A percentile compares a stretch with the other conserved stretches of the same genome.
Conservation (phyloP, 2,329 filamentous ascomycete species). For the Amesomyces nigricolor region DNA sequence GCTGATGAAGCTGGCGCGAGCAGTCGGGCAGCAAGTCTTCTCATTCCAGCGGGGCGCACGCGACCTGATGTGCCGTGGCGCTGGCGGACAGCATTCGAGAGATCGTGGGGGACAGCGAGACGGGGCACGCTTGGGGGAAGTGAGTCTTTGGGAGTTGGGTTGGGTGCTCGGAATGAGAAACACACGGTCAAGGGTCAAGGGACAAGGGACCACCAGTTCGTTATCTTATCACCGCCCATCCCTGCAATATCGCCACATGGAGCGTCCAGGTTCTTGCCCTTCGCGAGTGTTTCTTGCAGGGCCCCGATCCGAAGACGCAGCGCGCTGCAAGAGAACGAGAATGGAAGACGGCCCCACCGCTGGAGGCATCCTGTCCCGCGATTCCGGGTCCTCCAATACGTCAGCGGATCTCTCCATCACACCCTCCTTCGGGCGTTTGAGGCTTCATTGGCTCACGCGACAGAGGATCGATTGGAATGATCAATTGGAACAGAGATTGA, state of each 20-base stretch:
- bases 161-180: not conserved
- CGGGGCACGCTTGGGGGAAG: not conserved
- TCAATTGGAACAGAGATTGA: too few species aligned
- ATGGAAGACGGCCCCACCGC: too few species aligned
- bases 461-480: too few species aligned
- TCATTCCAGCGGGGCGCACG: conserved; percentile 39
- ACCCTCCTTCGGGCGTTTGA: too few species aligned
- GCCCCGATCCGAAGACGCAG: too few species aligned
- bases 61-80: conserved; percentile 22
- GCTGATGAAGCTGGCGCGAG: conserved; percentile 28
- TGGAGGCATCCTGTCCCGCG: too few species aligned
- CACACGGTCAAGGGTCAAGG: not conserved
- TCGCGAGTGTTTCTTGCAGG: too few species aligned
- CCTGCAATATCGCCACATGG: conserved; percentile 1
- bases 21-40: conserved; percentile 36
- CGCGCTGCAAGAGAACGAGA: not conserved
- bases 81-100: conserved; percentile 25
- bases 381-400: too few species aligned
- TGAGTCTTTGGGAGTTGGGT: not conserved
- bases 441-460: too few species aligned
- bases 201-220: not conserved
- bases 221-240: conserved; percentile 1
- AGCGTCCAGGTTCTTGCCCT: too few species aligned
- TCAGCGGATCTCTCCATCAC: too few species aligned
- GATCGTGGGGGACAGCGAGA: not conserved